Evolutionary conservation across 2,329 filamentous ascomycete genomes (phyloP).

Genomic region (Xylaria sp.): DNA sequence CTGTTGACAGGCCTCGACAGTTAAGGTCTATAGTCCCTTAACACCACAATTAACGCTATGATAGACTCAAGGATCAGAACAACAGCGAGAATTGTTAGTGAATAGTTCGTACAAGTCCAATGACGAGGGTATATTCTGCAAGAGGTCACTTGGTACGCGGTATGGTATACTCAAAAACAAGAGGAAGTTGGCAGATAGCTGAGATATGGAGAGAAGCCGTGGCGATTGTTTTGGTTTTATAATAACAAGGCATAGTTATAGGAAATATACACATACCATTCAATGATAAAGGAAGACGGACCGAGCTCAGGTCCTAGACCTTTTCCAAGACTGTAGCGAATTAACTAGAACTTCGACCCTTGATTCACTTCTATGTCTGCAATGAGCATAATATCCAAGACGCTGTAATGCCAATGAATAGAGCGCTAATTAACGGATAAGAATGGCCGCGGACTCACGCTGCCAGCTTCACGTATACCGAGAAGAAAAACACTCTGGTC

Average conservation of each 20-base stretch:
- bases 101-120: conserved; percentile 11
- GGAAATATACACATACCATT: conserved; percentile 17
- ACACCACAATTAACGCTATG: conserved; percentile 30
- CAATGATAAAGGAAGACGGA: conserved; percentile 10
- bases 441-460: conserved; percentile 11
- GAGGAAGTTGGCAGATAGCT: conserved; percentile 3
- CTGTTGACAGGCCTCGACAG: conserved; percentile 21
- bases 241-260: neutral
- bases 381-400: conserved; percentile 27
- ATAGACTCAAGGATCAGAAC: conserved; percentile 26
- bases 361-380: conserved; percentile 27
- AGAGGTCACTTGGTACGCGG: conserved; percentile 17
- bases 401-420: conserved; percentile 24
- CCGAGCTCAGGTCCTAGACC: conserved; percentile 6
- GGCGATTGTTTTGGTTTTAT: conserved; percentile 7
- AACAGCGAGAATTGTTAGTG: conserved; percentile 13
- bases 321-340: neutral
- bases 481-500: conserved; percentile 21
- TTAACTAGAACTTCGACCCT: conserved; percentile 17
- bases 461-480: conserved; percentile 23
- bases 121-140: conserved; percentile 20
- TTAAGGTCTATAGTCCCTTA: conserved; percentile 27
- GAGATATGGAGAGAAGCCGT: conserved; percentile 7
- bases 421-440: conserved; percentile 17
- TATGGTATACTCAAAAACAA: conserved; percentile 9